Evolutionary conservation across 1,284 basidiomycete species (phyloP), one percentile per base, ranked within the genome.

Genomic region (Trichosporon coremiiforme): DNA sequence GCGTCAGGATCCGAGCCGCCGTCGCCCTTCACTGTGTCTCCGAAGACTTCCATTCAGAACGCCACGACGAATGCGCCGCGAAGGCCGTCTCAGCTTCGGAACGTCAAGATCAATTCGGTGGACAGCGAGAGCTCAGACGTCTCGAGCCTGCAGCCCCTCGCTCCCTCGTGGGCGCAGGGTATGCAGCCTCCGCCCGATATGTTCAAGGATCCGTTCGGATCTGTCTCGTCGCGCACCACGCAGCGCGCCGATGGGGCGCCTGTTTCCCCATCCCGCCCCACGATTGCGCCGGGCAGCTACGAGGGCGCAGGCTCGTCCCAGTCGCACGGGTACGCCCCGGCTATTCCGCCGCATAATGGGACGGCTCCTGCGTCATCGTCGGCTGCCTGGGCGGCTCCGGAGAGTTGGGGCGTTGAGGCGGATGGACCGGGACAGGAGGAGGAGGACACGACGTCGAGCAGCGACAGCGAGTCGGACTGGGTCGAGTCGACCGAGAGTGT

Each of bases 351-450:
- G 20, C 47, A 17, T 5, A 53, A 22, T 8, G 65, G 71, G 10
- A 68, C 63, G 2, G 57, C 71, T 0, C n/a, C 71, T 0, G 22
- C 70, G 0, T 65, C 70, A 0, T 66, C 70, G 5, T 71, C 71
- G 0, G 82, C 82, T 1, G 83, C 85, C 4, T 87, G 86, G 86
- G 84, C 84, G 0, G 85, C 86, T 0, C 86, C 86, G 1, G 86
- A 87, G 70, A 85, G 84, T 13, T 87, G 86, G 86, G 85, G 85
- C 15, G 86, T 87, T 13, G 85, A 86, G 73, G 84, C 78, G 0
- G 85, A 85, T 57, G 84, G 82, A 25, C 81, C 79, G 25, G 71
- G 65, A 12, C 72, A 72, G 9, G 79, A 79, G n/a, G 76, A 76
- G 20, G 71, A 62, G 38, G 73, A 73, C 20, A 65, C 68, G 1